Conservation (phyloP, 2,329 filamentous ascomycete genomes). For the Amesomyces nigricolor region DNA sequence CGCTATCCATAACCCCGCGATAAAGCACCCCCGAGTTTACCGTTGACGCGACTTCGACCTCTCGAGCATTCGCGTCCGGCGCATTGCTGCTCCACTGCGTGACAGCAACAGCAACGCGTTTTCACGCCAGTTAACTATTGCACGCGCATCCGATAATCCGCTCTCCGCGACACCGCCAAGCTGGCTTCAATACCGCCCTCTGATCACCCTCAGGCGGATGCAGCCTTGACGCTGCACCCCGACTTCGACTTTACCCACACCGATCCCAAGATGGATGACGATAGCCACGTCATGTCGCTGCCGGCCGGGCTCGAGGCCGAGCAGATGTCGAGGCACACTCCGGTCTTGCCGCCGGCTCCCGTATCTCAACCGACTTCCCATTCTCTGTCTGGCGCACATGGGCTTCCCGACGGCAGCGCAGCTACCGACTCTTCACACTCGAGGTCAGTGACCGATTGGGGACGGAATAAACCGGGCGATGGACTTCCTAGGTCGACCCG, state of each 20-base stretch:
- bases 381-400: slow-evolving; percentile 40
- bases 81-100: not conserved
- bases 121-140: not conserved
- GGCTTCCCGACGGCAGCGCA: slow-evolving; percentile 36
- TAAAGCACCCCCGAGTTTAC: not conserved
- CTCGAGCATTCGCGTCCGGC: not conserved
- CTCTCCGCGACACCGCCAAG: slow-evolving; percentile 21
- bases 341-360: slow-evolving; percentile 43
- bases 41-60: not conserved
- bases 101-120: not conserved
- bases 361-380: slow-evolving; percentile 34
- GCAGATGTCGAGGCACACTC: slow-evolving; percentile 45
- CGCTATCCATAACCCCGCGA: no score
- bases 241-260: slow-evolving; percentile 26
- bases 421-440: slow-evolving; percentile 39
- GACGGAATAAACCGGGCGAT: not conserved
- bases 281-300: slow-evolving; percentile 35
- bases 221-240: slow-evolving; percentile 21
- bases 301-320: slow-evolving; percentile 43
- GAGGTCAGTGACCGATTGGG: slow-evolving; percentile 36
- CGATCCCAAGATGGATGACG: slow-evolving; percentile 43
- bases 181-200: slow-evolving; percentile 27
- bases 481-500: no score
- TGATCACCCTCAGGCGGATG: slow-evolving; percentile 16
- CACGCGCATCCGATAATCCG: no score